Base-by-base conservation (phyloP, 2,329 filamentous ascomycete species). In the Aspergillus uvarum region DNA sequence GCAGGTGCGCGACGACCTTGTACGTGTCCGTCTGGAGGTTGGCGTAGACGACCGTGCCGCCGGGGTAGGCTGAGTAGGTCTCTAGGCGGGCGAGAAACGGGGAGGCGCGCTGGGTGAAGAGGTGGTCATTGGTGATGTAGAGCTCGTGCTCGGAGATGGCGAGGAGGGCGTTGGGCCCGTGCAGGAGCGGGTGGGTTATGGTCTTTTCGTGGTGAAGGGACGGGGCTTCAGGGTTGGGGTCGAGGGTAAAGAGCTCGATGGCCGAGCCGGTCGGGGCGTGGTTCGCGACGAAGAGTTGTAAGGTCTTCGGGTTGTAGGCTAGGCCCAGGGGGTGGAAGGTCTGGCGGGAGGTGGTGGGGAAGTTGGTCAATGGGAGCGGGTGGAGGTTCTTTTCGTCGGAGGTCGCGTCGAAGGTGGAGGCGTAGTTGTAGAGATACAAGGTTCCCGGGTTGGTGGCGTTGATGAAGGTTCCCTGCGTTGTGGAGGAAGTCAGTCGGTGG, bases 101-200 rank as follows among this genome's bases (percentile, higher is more conserved):
- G 6, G 44, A 22, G 4, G 63, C 47, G 19, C 32, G 22, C 11
- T 50, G 38, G 7, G 52, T 56, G 12, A 58, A 52, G 48, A 59
- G 58, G 58, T 66, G 64, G 54, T 66, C 64, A 47, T 63, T 66
- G 14, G 53, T 66, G 11, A 66, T 51, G 56, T 65, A 66, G 12
- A 66, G 32, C 29, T 65, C 62, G 4, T 59, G 49, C 4, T 21
- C 35, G 12, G 22, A 60, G 10, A 66, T 21, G 1, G 54, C 59
- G 21, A 56, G 14, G 21, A 66, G 47, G n/a, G 64, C 57, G 32
- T 66, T 66, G 6, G 64, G 64, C 3, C 60, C 54, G 4, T 44
- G 47, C 31, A 63, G 47, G 4, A 61, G 54, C 22, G 64, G 59
- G 52, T 51, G 48, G 4, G 52, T 26, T 7, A 66, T 49, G 1